Conservation (phyloP, 106 monocot genomes). For the Posidonia australis region DNA sequence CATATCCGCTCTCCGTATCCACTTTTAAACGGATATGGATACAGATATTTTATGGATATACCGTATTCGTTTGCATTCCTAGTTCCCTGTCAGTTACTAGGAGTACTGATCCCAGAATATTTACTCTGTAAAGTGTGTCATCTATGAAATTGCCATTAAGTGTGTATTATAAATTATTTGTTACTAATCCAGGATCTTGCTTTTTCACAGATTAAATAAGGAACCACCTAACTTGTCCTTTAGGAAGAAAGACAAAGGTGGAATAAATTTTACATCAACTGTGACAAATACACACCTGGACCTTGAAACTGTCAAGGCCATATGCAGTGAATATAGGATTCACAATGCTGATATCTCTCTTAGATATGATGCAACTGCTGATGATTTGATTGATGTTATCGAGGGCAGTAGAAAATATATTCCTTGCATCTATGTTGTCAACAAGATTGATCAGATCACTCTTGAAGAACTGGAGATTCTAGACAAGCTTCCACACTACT, state of each 20-base stretch:
- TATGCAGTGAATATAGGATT: conserved; percentile 93
- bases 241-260: conserved; percentile 92
- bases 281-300: conserved; percentile 81
- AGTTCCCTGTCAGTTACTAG: no score
- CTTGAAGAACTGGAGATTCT: conserved; percentile 96
- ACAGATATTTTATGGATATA: no score
- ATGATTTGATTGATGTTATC: conserved; percentile 95
- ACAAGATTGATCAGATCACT: conserved; percentile 98
- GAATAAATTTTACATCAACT: conserved; percentile 94
- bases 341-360: conserved; percentile 95
- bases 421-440: conserved; percentile 91
- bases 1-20: no score
- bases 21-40: no score
- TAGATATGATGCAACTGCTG: conserved; percentile 92
- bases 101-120: no score
- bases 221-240: conserved; percentile 95
- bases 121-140: no score
- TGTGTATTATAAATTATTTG: no score
- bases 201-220: conserved; percentile 71
- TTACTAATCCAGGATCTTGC: no score
- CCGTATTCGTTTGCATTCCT: no score
- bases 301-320: conserved; percentile 95
- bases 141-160: no score
- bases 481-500: conserved; percentile 97
- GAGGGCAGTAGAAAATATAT: conserved; percentile 93